phyloP scores from a whole-genome alignment of 345 rosid genomes.

The Isatis tinctoria region DNA sequence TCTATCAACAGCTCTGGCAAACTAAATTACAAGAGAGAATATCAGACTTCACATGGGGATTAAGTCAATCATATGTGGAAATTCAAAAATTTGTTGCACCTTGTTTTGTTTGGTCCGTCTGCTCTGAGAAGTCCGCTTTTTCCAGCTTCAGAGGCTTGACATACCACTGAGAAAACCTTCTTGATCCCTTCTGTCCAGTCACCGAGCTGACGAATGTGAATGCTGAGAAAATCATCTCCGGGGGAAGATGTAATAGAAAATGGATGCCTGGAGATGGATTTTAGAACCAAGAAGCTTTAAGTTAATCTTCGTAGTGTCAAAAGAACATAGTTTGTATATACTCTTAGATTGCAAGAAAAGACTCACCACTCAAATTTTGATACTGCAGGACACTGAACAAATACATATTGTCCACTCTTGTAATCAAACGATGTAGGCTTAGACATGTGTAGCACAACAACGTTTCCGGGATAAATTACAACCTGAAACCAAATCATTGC shows the following conservation, averaged over 20 bases:
- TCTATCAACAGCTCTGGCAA: conserved; percentile 45
- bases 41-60: too few relatives aligned
- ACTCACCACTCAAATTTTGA: conserved; percentile 73
- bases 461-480: conserved; percentile 32
- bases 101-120: conserved; percentile 12
- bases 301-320: background rate
- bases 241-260: conserved; percentile 97
- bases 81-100: background rate
- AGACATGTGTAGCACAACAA: conserved; percentile 52
- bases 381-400: conserved; percentile 65
- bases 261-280: conserved; percentile 71
- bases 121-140: conserved; percentile 52
- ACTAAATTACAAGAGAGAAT: conserved; percentile 34
- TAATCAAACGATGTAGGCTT: conserved; percentile 71
- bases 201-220: conserved; percentile 48
- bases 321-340: background rate
- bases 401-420: conserved; percentile 79
- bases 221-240: conserved; percentile 77
- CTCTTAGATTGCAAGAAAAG: background rate
- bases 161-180: conserved; percentile 59
- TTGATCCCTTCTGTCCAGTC: conserved; percentile 98
- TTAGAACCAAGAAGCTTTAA: background rate
- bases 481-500: conserved; percentile 13
- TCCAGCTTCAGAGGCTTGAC: conserved; percentile 46
- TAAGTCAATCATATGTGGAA: too few relatives aligned